Percentiles rank a stretch among this genome's conserved stretches.
Conservation (phyloP, 305 asterid species). For the Fraxinus velutina region DNA sequence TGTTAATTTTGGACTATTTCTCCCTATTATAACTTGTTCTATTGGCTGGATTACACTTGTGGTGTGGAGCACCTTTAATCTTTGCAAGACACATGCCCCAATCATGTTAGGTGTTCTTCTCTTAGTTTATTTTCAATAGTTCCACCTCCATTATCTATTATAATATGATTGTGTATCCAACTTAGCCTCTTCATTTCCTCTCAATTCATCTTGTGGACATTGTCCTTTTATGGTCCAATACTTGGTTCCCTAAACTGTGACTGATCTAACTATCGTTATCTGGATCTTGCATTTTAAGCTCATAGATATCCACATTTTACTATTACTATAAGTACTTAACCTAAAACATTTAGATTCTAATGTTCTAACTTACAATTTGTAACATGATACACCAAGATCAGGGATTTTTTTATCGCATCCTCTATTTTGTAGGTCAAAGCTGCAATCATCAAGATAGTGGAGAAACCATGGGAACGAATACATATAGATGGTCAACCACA, state of each 20-base stretch:
- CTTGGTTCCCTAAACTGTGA: not conserved
- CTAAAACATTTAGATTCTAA: not conserved
- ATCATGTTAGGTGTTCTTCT: not conserved
- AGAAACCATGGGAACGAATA: constrained; percentile 95
- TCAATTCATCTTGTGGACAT: not conserved
- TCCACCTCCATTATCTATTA: not conserved
- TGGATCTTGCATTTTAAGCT: not conserved
- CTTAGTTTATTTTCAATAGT: not conserved
- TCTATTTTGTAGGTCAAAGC: constrained; percentile 54
- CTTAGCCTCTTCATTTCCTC: not conserved
- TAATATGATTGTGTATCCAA: not conserved
- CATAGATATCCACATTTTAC: not conserved
- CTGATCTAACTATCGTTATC: not conserved
- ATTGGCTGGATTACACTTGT: not conserved
- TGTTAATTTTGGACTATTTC: not conserved
- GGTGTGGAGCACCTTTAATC: not conserved
- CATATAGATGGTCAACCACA: constrained; percentile 63
- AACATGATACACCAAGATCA: not conserved
- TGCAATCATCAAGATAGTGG: constrained; percentile 65
- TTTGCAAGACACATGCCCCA: not conserved
- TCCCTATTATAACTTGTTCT: not conserved
- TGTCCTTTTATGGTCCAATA: not conserved
- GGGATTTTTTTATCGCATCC: not conserved
- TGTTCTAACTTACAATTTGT: not conserved
- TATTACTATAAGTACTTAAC: not conserved